Evolutionary conservation across 768 basidiomycete species (phyloP).

Genomic region (Termitomyces sp.): DNA sequence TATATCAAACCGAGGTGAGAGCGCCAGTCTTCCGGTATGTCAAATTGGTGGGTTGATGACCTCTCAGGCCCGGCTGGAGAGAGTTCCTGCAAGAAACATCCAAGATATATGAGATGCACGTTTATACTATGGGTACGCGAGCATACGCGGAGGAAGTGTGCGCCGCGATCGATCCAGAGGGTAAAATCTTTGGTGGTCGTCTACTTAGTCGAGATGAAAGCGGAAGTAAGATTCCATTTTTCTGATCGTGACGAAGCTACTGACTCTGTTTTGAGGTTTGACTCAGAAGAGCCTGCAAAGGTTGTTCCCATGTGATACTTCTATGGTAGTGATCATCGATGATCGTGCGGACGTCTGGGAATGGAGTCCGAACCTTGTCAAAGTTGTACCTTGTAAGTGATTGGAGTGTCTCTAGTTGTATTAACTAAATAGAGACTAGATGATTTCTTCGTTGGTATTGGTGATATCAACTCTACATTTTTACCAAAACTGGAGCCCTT

Average conservation of each 20-base stretch:
- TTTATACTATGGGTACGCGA: constrained; percentile 99
- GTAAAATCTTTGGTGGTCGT: constrained; percentile 79
- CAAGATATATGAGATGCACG: constrained; percentile 94
- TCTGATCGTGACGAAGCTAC: neutral
- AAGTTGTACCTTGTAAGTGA: constrained; percentile 89
- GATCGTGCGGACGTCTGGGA: constrained; percentile 99
- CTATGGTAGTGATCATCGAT: constrained; percentile 99
- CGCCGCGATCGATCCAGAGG: constrained; percentile 87
- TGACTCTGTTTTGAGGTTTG: constrained; percentile 48
- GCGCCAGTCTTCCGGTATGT: neutral
- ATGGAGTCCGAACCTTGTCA: constrained; percentile 93
- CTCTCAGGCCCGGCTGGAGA: constrained; percentile 68
- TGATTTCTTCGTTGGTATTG: constrained; percentile 97
- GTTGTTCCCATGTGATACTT: constrained; percentile 93
- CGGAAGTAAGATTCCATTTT: constrained; percentile 63
- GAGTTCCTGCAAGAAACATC: constrained; percentile 71
- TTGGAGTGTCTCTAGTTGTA: neutral
- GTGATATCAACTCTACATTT: constrained; percentile 96
- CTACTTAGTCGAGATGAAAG: constrained; percentile 94
- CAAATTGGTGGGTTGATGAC: constrained; percentile 1
- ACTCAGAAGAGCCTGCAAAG: constrained; percentile 90
- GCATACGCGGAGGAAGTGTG: constrained; percentile 96
- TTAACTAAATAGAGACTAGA: constrained; percentile 39
- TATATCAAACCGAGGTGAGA: constrained; percentile 95
- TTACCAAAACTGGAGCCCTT: constrained; percentile 72